Percentiles rank a stretch among this genome's conserved stretches.
Evolutionary conservation across 2,329 filamentous ascomycete genomes (phyloP).

Genomic region (Fusarium cicatricum): DNA sequence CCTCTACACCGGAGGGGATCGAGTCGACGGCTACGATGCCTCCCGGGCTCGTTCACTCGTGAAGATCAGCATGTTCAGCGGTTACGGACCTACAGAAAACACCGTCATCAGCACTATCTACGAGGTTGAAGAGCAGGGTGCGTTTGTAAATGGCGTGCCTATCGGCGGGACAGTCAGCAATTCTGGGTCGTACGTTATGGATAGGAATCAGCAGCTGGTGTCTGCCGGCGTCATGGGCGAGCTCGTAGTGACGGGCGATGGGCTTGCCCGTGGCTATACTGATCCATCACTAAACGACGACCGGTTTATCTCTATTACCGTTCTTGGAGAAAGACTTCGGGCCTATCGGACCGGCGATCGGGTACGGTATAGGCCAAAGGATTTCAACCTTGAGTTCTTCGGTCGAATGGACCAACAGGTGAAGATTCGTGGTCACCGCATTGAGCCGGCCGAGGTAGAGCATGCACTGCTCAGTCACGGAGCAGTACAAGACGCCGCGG

Average conservation of each 20-base stretch:
- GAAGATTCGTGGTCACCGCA: slow-evolving; percentile 43
- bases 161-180: slow-evolving; percentile 34
- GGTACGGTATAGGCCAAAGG: slow-evolving; percentile 28
- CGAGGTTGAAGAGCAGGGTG: not conserved
- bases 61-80: slow-evolving; percentile 25
- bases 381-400: slow-evolving; percentile 41
- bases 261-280: slow-evolving; percentile 23
- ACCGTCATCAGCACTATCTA: slow-evolving; percentile 28
- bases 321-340: not conserved
- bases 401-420: slow-evolving; percentile 41
- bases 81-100: slow-evolving; percentile 40
- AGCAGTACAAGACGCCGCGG: slow-evolving; percentile 29
- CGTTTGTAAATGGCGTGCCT: slow-evolving; percentile 31
- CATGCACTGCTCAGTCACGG: slow-evolving; percentile 26
- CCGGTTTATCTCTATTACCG: slow-evolving; percentile 26
- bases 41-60: not conserved
- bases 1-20: slow-evolving; percentile 25
- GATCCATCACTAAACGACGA: slow-evolving; percentile 13
- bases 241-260: slow-evolving; percentile 40
- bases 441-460: slow-evolving; percentile 35
- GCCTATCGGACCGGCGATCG: slow-evolving; percentile 42
- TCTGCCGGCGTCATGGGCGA: slow-evolving; percentile 38
- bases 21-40: slow-evolving; percentile 17
- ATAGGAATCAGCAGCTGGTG: slow-evolving; percentile 26
- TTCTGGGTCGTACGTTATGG: slow-evolving; percentile 34